Base-by-base conservation (phyloP, 495 filamentous ascomycete species). In the Neurospora discreta region DNA sequence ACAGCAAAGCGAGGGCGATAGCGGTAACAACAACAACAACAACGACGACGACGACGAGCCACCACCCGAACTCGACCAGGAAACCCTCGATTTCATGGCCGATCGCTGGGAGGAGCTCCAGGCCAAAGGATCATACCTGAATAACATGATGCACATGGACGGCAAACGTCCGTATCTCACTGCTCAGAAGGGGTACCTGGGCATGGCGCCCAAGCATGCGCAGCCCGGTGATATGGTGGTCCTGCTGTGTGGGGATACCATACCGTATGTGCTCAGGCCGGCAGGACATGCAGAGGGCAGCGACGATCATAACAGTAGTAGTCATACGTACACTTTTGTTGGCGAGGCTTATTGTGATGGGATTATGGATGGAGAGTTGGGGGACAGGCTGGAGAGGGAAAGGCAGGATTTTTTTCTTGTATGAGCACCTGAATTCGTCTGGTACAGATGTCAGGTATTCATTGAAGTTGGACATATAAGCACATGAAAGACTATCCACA, bases 291-390 rank as follows among this genome's bases (percentile, higher is more conserved):
- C 3, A 33, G 33, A 3, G 33, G 33, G 33, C 1, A 5, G 1
- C 33, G 20, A 58, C 1, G 4, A 5, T 15, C 1, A 15, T 26
- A 18, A 52, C 2, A 36, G 33, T 36, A 36, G 33, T 33, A 33
- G 30, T 36, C 4, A 65, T 33, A 65, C 0, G 7, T 52, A 23
- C 15, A 18, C 23, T 1, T 69, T 75, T 38, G 33, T 73, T 6
- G 74, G 74, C 1, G 74, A 75, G 39, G 74, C 74, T 1, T 75
- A 72, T 43, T 73, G 72, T 58, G 67, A 75, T 68, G 74, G 74
- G 7, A 70, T 75, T 2, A 75, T 75, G 74, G 74, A 75, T 42
- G 70, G 72, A 16, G 74, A 75, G 69, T 11, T 73, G 20, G 23
- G 67, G 0, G 68, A 7, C 1, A 70, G 15, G 15, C 33, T 65